Evolutionary conservation across 2,329 filamentous ascomycete genomes (phyloP).

Genomic region (Pseudonectria foliicola): DNA sequence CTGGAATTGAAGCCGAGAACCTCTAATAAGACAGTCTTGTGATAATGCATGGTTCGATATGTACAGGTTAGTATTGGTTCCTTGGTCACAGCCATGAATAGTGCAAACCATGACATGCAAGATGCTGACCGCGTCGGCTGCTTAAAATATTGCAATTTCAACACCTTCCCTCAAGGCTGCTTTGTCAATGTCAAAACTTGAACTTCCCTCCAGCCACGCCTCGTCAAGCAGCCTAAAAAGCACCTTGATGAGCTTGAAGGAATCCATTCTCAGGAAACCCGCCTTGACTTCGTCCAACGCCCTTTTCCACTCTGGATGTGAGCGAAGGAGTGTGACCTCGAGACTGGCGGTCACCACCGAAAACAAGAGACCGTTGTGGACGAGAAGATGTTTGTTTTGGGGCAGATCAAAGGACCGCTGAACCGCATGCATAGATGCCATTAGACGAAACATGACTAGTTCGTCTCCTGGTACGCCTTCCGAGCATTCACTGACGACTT

Average conservation of each 20-base stretch:
- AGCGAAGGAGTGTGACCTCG: conserved; percentile 12
- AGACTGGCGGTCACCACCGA: conserved; percentile 12
- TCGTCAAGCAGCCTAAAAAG: conserved; percentile 12
- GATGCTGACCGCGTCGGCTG: not conserved
- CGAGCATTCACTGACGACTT: not conserved
- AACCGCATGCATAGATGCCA: conserved; percentile 16
- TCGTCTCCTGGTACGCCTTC: conserved; percentile 8
- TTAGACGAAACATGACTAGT: conserved; percentile 14
- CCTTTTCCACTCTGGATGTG: conserved; percentile 10
- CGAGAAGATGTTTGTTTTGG: conserved; percentile 12
- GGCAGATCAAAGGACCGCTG: conserved; percentile 14
- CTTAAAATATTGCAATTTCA: conserved; percentile 16
- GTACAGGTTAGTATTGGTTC: too few species aligned
- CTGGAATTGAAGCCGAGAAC: conserved; percentile 3
- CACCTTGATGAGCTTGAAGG: conserved; percentile 9
- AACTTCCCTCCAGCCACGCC: conserved; percentile 13
- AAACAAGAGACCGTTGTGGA: conserved; percentile 15
- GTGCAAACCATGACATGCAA: too few species aligned
- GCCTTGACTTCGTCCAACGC: conserved; percentile 11
- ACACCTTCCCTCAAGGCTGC: conserved; percentile 5
- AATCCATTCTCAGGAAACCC: conserved; percentile 5
- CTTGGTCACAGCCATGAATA: too few species aligned
- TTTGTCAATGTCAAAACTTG: conserved; percentile 14
- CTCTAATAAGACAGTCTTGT: conserved; percentile 4
- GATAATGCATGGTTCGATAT: too few species aligned